Evolutionary conservation across 148 eudicot genomes (phyloP), one percentile per base, ranked within the genome.

Genomic region (Fagopyrum homotropicum): DNA sequence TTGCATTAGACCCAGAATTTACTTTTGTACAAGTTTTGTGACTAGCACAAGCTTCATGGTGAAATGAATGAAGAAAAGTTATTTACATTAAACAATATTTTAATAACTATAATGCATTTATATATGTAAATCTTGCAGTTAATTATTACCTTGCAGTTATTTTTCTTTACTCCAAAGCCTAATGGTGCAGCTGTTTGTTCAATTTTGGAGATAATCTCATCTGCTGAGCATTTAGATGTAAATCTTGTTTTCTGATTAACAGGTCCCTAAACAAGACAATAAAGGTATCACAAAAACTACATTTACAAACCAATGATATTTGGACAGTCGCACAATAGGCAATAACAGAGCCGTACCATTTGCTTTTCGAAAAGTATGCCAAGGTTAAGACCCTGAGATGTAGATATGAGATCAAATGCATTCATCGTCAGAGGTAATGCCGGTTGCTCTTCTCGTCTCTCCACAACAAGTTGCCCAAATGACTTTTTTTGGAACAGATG

Each of bases 381-480:
- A 68, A 93, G 92, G 83, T 93, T 93, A 80, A 93, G 94, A 80
- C 98, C 98, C 85, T 93, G 97, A 75, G 97, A 91, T 54, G 89
- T 93, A 59, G 98, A 88, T 52, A 93, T 93, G 72, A 93, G 94
- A 86, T 93, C 98, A 84, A 93, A 93, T 5, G 98, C 98, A 80
- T 93, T 93, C 98, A 93, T 91, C 16, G 94, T 80, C 54, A 84
- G 82, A 77, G 98, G 97, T 46, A 82, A 45, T 44, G 80, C 29
- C 54, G 85, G 73, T 8, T 79, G 84, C 64, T 81, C 94, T 68
- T 88, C 92, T 73, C 89, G 86, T 77, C 87, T 89, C 83, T 93
- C 98, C 78, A 93, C 94, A 5, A 93, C 94, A 78, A 93, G 91
- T 76, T 89, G 80, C 35, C 85, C 86, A 70, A 91, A 84, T 11